Conservation (phyloP, 306 rosid species). For the Acacia confusa region DNA sequence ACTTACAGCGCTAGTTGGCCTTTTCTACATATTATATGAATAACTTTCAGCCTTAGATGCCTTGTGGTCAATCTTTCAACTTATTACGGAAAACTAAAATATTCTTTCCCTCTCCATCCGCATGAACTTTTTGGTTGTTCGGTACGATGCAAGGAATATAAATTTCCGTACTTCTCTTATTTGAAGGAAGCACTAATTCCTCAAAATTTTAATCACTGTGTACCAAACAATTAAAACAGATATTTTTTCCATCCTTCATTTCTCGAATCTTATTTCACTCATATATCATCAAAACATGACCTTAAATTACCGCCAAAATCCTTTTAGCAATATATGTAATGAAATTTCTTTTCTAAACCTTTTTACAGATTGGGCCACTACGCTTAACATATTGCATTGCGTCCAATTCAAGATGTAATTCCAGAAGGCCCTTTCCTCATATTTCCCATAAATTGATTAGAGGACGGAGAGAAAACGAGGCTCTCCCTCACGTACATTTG, state of each 20-base stretch:
- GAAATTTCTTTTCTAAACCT: not conserved
- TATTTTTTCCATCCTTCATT: not conserved
- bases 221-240: not conserved
- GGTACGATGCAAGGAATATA: not conserved
- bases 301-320: not conserved
- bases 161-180: not conserved
- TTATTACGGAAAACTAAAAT: not conserved
- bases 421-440: not conserved
- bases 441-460: constrained; percentile 19
- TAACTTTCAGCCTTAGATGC: not conserved
- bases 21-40: not conserved
- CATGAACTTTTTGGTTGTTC: not conserved
- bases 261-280: not conserved
- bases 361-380: not conserved
- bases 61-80: not conserved
- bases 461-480: not conserved
- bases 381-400: not conserved
- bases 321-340: constrained; percentile 2
- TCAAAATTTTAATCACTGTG: not conserved
- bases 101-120: not conserved
- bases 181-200: not conserved
- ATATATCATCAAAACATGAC: not conserved
- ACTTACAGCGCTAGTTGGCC: not conserved
- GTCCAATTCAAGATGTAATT: not conserved
- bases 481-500: constrained; percentile 8